Evolutionary conservation across 345 rosid species (phyloP), one percentile per base, ranked within the genome.

Genomic region (Bruguiera parviflora): DNA sequence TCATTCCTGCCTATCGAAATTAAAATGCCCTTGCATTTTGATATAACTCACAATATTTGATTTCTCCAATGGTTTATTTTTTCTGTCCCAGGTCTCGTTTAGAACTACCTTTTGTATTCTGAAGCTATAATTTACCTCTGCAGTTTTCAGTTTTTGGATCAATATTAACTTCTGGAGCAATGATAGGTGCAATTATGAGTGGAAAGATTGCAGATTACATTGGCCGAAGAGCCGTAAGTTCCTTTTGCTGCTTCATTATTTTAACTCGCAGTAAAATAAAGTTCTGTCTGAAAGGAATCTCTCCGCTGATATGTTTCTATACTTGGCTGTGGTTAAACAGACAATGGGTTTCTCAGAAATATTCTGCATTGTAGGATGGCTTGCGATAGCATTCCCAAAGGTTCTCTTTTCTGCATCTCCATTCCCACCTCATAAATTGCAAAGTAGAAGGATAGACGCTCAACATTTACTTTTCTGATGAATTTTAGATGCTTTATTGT

Each of bases 101-200:
- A 51, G 49, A 20, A 21, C 33, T 53, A 5, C 22, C 18, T 10
- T 39, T 53, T 27, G 16, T 9, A 0, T 39, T 27, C n/a, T 16
- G 25, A 18, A 61, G 18, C 64, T 73, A 47, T 46, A 6, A 24
- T 29, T 22, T 65, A 32, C 1, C 31, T 33, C 8, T 78, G 82
- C 84, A 92, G 97, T 92, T 81, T 75, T 89, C 96, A 24, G 63
- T 88, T 66, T 92, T 92, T 28, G 96, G 93, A 63, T 92, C 96
- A 28, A 82, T 89, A 78, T 65, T 92, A 68, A 88, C 93, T 0
- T 73, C 86, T 56, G 97, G 97, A 58, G 97, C 93, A 52, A 89
- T 88, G 97, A 70, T 92, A 24, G 97, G 97, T 6, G 93, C 93
- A 20, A 78, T 81, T 13, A 79, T 81, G 81, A 89, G 93, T 63